Conservation (phyloP, 352 stramenopile genomes). For the Phytopythium litorale region DNA sequence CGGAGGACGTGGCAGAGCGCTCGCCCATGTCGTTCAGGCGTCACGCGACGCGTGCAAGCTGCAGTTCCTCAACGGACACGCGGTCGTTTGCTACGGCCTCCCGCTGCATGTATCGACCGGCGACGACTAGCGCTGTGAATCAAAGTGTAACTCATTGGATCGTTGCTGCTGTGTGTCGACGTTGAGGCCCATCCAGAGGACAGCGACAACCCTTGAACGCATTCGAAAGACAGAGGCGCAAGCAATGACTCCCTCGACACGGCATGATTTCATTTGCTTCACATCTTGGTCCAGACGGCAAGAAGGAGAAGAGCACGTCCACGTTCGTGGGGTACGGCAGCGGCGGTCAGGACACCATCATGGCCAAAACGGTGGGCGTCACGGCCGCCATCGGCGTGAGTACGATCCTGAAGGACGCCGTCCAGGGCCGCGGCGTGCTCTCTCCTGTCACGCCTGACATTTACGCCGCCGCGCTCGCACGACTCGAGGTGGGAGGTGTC, state of each 20-base stretch:
- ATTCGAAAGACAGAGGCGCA: no score
- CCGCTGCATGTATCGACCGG: constrained; percentile 45
- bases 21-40: constrained; percentile 69
- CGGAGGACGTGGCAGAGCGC: constrained; percentile 6
- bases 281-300: constrained; percentile 36
- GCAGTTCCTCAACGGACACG: constrained; percentile 92
- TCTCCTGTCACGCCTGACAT: constrained; percentile 89
- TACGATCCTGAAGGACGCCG: constrained; percentile 90
- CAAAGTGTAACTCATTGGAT: neutral
- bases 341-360: constrained; percentile 83
- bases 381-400: constrained; percentile 92
- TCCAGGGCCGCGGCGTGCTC: constrained; percentile 80
- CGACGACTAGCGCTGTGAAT: neutral
- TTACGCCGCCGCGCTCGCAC: constrained; percentile 79
- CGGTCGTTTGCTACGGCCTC: constrained; percentile 95
- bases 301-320: constrained; percentile 86
- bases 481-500: constrained; percentile 84
- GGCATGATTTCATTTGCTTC: no score
- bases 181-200: no score
- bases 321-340: constrained; percentile 92
- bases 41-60: constrained; percentile 92
- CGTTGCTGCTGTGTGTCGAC: neutral
- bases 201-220: no score
- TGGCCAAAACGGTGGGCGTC: constrained; percentile 95
- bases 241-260: no score